phyloP scores from a whole-genome alignment of 2,329 filamentous ascomycete species.

The Cladosporium sp. region DNA sequence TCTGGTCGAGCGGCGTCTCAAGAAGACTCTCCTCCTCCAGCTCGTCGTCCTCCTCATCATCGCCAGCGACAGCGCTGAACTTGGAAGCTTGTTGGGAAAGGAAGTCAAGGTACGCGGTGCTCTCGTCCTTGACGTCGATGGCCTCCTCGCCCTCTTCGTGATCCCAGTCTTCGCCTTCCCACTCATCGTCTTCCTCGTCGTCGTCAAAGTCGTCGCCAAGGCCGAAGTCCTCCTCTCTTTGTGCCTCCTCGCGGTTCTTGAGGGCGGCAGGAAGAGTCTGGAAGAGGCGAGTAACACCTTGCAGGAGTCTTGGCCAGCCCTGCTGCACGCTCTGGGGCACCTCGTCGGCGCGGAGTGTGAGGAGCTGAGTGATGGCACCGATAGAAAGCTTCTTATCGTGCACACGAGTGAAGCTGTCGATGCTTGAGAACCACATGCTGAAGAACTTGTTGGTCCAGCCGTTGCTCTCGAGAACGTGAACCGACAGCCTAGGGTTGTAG shows the following conservation, averaged over 20 bases:
- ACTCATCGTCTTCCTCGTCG: conserved; percentile 75
- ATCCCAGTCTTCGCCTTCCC: conserved; percentile 73
- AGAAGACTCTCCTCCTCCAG: conserved; percentile 90
- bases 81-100: conserved; percentile 71
- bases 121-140: conserved; percentile 79
- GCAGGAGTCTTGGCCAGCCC: conserved; percentile 89
- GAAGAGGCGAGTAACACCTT: conserved; percentile 87
- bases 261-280: conserved; percentile 83
- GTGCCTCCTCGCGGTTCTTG: conserved; percentile 88
- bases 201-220: conserved; percentile 72
- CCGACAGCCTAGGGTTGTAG: conserved; percentile 85
- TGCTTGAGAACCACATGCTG: conserved; percentile 95
- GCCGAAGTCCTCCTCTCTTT: conserved; percentile 78
- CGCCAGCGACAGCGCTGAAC: conserved; percentile 54
- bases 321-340: conserved; percentile 91
- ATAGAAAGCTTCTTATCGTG: conserved; percentile 99
- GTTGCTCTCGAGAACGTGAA: conserved; percentile 85
- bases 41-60: conserved; percentile 76
- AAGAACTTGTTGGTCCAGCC: conserved; percentile 99
- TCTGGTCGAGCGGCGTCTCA: conserved; percentile 90
- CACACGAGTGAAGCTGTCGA: conserved; percentile 87
- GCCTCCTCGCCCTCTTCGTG: conserved; percentile 64
- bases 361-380: conserved; percentile 82
- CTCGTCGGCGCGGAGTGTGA: conserved; percentile 75
- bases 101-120: conserved; percentile 92